Evolutionary conservation across 2,329 filamentous ascomycete species (phyloP), one percentile per base, ranked within the genome.

Genomic region (Paecilomyces sp.): DNA sequence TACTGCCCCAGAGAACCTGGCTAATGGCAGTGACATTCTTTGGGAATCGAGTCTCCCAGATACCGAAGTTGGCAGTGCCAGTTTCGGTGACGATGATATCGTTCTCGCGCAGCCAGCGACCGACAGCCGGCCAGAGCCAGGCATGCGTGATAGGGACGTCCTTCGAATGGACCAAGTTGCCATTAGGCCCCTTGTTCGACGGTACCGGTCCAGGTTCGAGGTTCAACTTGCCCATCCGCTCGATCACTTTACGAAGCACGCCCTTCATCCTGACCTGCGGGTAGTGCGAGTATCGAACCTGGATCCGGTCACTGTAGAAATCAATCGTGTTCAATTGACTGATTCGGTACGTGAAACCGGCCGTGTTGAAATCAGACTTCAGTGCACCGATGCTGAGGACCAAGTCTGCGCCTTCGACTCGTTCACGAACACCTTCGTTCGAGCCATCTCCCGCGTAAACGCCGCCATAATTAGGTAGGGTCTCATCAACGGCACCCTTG

Each of bases 31-130:
- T 90, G n/a, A 92, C 89, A n/a, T 83, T 82, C 2, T 79, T 72
- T 0, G 91, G 91, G 77, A 96, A 94, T 51, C 84, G 84, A 3
- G 91, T 92, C 60, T 92, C 90, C 85, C 89, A 91, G 67, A 94
- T 90, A 59, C 92, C 92, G 72, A 95, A 93, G 76, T 92, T 93
- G 60, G 91, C 82, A 0, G 92, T 96, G 47, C 91, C 92, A 1
- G 91, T 96, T 73, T 95, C 92, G 0, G 91, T 93, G 56, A 96
- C 83, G 58, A 96, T 80, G 59, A 95, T 85, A 68, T 96, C 92
- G 54, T 86, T 81, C 58, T 86, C 79, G 58, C 83, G 80, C 9
- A 96, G 77, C 80, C 89, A 95, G 62, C 87, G 81, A 41, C 89
- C 87, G 15, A 94, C 79, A 47, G 83, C 84, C 0, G 89, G 88